Conservation (phyloP, 2,329 filamentous ascomycete genomes). For the Hortaea sp. region DNA sequence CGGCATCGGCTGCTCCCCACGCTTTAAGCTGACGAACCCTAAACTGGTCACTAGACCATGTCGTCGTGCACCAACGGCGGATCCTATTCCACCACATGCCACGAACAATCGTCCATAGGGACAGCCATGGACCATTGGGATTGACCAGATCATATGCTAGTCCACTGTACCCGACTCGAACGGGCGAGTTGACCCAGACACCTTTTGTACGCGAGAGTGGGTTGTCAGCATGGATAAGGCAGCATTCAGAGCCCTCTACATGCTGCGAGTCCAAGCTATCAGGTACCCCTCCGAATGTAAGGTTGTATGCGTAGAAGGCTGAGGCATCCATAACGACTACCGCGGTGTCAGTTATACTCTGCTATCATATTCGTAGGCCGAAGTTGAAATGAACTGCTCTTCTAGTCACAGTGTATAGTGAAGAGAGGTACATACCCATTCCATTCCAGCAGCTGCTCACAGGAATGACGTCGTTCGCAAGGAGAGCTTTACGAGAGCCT, state of each 20-base stretch:
- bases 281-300: conserved; percentile 49
- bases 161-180: conserved; percentile 54
- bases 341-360: too few species aligned
- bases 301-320: conserved; percentile 37
- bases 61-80: conserved; percentile 4
- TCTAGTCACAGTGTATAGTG: too few species aligned
- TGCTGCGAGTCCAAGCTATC: conserved; percentile 51
- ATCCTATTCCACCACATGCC: conserved; percentile 17
- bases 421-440: conserved; percentile 4
- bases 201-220: conserved; percentile 42
- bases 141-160: conserved; percentile 19
- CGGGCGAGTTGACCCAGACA: conserved; percentile 59
- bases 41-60: background rate
- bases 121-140: conserved; percentile 7
- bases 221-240: conserved; percentile 66
- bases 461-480: conserved; percentile 43
- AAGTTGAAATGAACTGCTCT: too few species aligned
- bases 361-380: too few species aligned
- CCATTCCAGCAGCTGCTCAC: conserved; percentile 61
- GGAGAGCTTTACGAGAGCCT: conserved; percentile 45
- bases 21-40: background rate
- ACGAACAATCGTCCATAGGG: conserved; percentile 1
- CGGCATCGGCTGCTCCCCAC: conserved; percentile 5
- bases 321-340: conserved; percentile 39
- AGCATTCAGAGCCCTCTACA: conserved; percentile 70